Evolutionary conservation across 768 basidiomycete genomes (phyloP), one percentile per base, ranked within the genome.

Genomic region (Boletus pseudo-olivaceus): DNA sequence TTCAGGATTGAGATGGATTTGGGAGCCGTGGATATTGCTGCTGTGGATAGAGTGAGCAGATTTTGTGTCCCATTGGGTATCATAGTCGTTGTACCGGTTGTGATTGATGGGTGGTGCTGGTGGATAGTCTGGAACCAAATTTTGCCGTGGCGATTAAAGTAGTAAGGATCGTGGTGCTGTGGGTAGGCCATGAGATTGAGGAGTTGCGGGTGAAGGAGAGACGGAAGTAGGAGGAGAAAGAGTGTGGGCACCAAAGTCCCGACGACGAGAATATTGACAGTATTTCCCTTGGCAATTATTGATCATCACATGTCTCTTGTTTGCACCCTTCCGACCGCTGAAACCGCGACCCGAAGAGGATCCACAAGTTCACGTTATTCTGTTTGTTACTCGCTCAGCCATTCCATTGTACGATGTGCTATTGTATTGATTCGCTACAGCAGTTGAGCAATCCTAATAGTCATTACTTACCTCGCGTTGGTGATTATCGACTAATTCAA

Each of bases 31-130:
- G 62, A 78, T 80, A 29, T n/a, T 47, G 23, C 46, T 59, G 67
- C 78, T 80, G 62, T 84, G 86, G 67, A 81, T 81, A 27, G 85
- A 87, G 55, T 83, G 82, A 43, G 75, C 71, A 5, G 82, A 84
- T 63, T 77, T 79, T 44, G 66, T 19, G 20, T 80, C 80, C 80
- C 79, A 80, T 1, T 78, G 77, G 39, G 65, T 53, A 47, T 75
- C 71, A 55, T 70, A 65, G 26, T 82, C 77, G 57, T 76, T 69
- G 58, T 82, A 79, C 54, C 78, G 76, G 58, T 75, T 71, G 30
- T 69, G 33, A 10, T 52, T 58, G 32, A 56, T 55, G 60, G 57
- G 63, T 41, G 47, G 63, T 43, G 47, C 50, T 12, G 74, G 71
- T 3, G 74, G 72, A 54, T 75, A 76, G 44, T 77, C 74, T 49